Conservation (phyloP, 2,329 filamentous ascomycete genomes). For the Cladosporium halotolerans region DNA sequence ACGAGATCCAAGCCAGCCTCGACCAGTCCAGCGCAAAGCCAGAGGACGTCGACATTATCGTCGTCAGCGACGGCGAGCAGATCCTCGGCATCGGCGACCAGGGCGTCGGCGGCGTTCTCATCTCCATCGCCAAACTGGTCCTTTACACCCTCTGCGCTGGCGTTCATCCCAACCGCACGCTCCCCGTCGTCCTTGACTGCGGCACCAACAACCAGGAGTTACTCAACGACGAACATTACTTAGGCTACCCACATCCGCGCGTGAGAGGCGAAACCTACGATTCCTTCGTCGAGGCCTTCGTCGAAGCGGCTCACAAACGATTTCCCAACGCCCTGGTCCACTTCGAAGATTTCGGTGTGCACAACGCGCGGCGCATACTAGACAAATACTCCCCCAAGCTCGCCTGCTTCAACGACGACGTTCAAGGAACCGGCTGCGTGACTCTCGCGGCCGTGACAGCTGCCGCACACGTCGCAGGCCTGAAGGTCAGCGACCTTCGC, state of each 20-base stretch:
- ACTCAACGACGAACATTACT: slow-evolving; percentile 69
- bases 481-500: slow-evolving; percentile 61
- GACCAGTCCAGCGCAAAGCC: slow-evolving; percentile 55
- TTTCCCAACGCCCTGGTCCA: slow-evolving; percentile 81
- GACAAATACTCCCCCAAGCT: slow-evolving; percentile 68
- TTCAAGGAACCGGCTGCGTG: slow-evolving; percentile 83
- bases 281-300: slow-evolving; percentile 68
- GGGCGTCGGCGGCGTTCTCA: slow-evolving; percentile 76
- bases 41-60: slow-evolving; percentile 82
- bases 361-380: slow-evolving; percentile 68
- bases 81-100: slow-evolving; percentile 88
- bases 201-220: slow-evolving; percentile 76
- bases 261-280: slow-evolving; percentile 68
- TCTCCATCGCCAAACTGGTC: slow-evolving; percentile 75
- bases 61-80: slow-evolving; percentile 66
- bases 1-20: slow-evolving; percentile 60
- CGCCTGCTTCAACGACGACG: slow-evolving; percentile 85
- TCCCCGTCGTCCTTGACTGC: slow-evolving; percentile 79
- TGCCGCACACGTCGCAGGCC: slow-evolving; percentile 61
- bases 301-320: slow-evolving; percentile 58
- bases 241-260: slow-evolving; percentile 64
- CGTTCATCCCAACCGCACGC: slow-evolving; percentile 68
- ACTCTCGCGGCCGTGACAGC: slow-evolving; percentile 77
- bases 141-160: slow-evolving; percentile 83
- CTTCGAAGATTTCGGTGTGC: slow-evolving; percentile 77